Evolutionary conservation across 768 basidiomycete genomes (phyloP).

Genomic region (Boletus rubroflammeus): DNA sequence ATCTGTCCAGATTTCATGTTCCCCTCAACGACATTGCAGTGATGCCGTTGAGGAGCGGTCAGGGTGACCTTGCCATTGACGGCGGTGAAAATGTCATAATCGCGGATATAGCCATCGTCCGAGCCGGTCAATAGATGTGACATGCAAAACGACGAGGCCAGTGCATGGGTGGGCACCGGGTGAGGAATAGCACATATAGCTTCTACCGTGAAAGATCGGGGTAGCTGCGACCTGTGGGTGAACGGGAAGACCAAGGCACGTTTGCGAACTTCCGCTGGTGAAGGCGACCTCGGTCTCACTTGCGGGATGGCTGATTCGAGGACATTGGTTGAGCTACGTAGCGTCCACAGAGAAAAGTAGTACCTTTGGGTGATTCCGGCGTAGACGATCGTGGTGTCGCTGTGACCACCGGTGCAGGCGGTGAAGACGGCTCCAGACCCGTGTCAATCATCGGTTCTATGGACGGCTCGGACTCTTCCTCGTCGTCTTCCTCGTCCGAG

Average conservation of each 20-base stretch:
- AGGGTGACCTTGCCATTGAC: constrained; percentile 86
- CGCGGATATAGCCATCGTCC: constrained; percentile 89
- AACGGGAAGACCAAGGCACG: constrained; percentile 37
- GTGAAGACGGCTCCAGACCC: constrained; percentile 28
- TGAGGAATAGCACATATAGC: constrained; percentile 91
- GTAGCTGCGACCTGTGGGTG: constrained; percentile 29
- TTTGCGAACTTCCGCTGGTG: constrained; percentile 54
- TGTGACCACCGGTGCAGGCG: constrained; percentile 26
- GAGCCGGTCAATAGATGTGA: constrained; percentile 87
- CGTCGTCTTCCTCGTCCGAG: constrained; percentile 55
- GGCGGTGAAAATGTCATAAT: constrained; percentile 87
- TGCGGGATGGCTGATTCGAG: constrained; percentile 18
- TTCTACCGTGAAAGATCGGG: constrained; percentile 80
- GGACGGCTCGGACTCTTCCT: constrained; percentile 43
- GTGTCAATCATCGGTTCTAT: constrained; percentile 29
- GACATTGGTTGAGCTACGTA: constrained; percentile 17
- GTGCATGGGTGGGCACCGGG: constrained; percentile 82
- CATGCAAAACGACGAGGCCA: constrained; percentile 83
- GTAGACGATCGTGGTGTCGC: constrained; percentile 26
- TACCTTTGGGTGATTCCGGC: constrained; percentile 37
- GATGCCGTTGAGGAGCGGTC: constrained; percentile 83
- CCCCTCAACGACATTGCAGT: constrained; percentile 88
- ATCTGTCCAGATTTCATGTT: constrained; percentile 87
- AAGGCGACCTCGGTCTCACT: constrained; percentile 42
- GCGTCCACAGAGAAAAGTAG: background rate